Evolutionary conservation across 1,284 basidiomycete species (phyloP).

Genomic region (Trametes pubescens): DNA sequence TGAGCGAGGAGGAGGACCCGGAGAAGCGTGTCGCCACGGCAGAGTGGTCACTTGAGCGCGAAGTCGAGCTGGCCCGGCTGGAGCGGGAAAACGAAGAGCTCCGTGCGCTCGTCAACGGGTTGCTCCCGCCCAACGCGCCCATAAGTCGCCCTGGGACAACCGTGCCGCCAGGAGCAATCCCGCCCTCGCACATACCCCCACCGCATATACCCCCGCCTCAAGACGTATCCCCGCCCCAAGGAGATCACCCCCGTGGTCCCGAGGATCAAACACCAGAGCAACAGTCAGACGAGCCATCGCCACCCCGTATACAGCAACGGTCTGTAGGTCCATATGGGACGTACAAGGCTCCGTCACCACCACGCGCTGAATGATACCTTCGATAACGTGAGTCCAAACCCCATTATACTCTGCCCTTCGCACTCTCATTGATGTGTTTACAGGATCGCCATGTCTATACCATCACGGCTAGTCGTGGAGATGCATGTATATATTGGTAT

Average conservation of each 20-base stretch:
- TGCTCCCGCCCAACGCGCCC: slow-evolving; percentile 18
- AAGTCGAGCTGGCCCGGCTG: slow-evolving; percentile 85
- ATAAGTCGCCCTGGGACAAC: not conserved
- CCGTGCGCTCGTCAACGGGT: slow-evolving; percentile 66
- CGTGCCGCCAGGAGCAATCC: not conserved
- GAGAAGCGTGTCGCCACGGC: slow-evolving; percentile 46
- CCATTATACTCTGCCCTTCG: not conserved
- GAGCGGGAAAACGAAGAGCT: slow-evolving; percentile 88
- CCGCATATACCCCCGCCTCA: not conserved
- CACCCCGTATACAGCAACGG: slow-evolving; percentile 40
- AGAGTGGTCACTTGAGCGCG: slow-evolving; percentile 86
- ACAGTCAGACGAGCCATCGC: slow-evolving; percentile 23
- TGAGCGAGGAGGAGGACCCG: slow-evolving; percentile 36
- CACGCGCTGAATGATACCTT: slow-evolving; percentile 6
- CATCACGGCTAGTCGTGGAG: too few species aligned
- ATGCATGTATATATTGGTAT: too few species aligned
- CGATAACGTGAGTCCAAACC: not conserved
- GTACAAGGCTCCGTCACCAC: slow-evolving; percentile 42
- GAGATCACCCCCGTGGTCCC: slow-evolving; percentile 12
- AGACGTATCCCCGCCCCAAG: too few species aligned
- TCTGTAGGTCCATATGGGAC: slow-evolving; percentile 56
- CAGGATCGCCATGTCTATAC: too few species aligned
- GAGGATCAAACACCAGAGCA: slow-evolving; percentile 25
- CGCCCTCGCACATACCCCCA: not conserved
- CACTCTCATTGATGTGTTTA: too few species aligned